Evolutionary conservation across 2,329 filamentous ascomycete genomes (phyloP), one percentile per base, ranked within the genome.

Genomic region (Elsinoe perseae): DNA sequence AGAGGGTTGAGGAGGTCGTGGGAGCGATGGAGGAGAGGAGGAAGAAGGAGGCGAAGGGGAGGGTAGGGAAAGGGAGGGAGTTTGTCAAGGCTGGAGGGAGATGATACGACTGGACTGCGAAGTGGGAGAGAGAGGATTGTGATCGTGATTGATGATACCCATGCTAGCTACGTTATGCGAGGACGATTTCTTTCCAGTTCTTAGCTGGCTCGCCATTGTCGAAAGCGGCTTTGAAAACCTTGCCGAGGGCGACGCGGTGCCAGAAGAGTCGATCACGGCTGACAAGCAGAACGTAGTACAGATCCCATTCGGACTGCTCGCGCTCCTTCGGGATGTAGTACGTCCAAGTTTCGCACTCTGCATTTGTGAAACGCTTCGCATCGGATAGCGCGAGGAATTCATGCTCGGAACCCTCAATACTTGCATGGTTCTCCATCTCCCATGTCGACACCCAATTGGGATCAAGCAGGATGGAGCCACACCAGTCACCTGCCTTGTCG

Each of bases 351-450:
- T 58, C 56, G 42, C 60, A 68, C 59, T 72, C 69, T 0, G 65
- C 63, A 3, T 57, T 27, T 2, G 66, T 64, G 54, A 73, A 71
- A 0, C 52, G 50, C 56, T 69, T 69, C 3, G 70, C 68, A 2
- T 71, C 66, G 0, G 66, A 70, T 9, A 72, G 61, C 4, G 70
- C 68, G 30, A 71, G 64, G 56, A 71, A 68, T 16, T 66, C 61
- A 27, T 56, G 59, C 40, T 34, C 36, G 3, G 40, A 30, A 3
- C 28, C 42, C 1, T 58, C 57, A 14, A 56, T 50, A 27, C 43
- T 46, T 3, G 54, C 53, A 12, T 28, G 10, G 2, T 62, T 46
- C 63, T 63, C 66, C 5, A 57, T 18, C 7, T 57, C 56, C 18
- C n/a, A 16, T 14, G 18, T 36, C 7, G 23, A 3, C 10, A 50